phyloP scores from a whole-genome alignment of 208 protist genomes.

The Leishmania major region DNA sequence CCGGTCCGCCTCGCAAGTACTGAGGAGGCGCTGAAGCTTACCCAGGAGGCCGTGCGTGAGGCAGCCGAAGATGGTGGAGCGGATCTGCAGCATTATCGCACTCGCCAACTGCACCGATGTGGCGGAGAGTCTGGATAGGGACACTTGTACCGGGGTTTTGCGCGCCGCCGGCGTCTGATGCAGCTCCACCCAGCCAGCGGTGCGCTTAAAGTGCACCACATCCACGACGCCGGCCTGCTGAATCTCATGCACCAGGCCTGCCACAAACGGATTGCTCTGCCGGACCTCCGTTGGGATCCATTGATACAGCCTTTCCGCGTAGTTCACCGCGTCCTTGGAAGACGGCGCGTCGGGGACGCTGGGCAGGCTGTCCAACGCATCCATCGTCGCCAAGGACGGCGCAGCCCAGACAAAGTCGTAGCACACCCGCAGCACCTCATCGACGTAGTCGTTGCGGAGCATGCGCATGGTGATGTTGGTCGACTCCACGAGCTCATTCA shows the following conservation, averaged over 20 bases:
- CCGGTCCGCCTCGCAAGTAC: slow-evolving; percentile 13
- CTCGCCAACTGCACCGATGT: slow-evolving; percentile 30
- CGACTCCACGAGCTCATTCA: slow-evolving; percentile 33
- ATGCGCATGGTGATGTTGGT: slow-evolving; percentile 33
- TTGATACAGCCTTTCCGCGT: slow-evolving; percentile 23
- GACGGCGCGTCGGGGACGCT: background rate
- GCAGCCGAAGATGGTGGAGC: slow-evolving; percentile 31
- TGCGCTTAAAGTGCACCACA: slow-evolving; percentile 60
- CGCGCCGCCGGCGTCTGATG: slow-evolving; percentile 48
- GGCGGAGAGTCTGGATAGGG: slow-evolving; percentile 18
- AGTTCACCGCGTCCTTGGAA: slow-evolving; percentile 4
- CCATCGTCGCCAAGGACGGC: slow-evolving; percentile 22
- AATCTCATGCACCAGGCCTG: slow-evolving; percentile 56
- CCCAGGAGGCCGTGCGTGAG: slow-evolving; percentile 28
- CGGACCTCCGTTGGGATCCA: slow-evolving; percentile 28
- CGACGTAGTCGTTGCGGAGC: slow-evolving; percentile 53
- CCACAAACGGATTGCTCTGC: slow-evolving; percentile 34
- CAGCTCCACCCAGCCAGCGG: slow-evolving; percentile 68
- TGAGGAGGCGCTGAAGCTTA: slow-evolving; percentile 23
- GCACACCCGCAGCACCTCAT: slow-evolving; percentile 53
- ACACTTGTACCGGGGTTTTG: slow-evolving; percentile 21
- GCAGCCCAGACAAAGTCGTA: slow-evolving; percentile 49
- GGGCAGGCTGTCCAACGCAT: slow-evolving; percentile 13
- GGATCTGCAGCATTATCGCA: slow-evolving; percentile 21
- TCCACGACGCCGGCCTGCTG: slow-evolving; percentile 62